Evolutionary conservation across 1,139 yeast genomes (phyloP).

Genomic region (Debaryomycetaceae sp.): DNA sequence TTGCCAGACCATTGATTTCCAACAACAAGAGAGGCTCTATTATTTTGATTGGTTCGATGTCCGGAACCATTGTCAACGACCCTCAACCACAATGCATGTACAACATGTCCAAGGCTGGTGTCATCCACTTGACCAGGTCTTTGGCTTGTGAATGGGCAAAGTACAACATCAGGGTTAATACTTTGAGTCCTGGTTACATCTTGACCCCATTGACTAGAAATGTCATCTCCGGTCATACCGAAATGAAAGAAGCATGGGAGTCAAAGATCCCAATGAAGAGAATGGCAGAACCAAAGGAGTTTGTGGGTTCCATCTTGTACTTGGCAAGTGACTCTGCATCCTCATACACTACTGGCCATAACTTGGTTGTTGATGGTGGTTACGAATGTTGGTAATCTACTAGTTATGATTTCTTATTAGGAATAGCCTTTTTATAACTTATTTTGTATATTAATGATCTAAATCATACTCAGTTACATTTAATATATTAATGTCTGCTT

Average conservation of each 20-base stretch:
- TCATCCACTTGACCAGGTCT: conserved; percentile 45
- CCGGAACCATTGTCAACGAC: conserved; percentile 49
- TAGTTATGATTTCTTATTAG: conserved; percentile 2
- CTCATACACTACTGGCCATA: conserved; percentile 49
- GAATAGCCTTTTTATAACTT: neutral
- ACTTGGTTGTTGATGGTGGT: conserved; percentile 50
- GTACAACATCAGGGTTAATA: conserved; percentile 47
- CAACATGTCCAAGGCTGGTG: conserved; percentile 53
- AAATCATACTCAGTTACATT: neutral
- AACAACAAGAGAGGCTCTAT: conserved; percentile 52
- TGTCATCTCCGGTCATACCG: conserved; percentile 43
- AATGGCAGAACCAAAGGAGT: conserved; percentile 53
- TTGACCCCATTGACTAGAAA: conserved; percentile 49
- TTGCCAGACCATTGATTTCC: conserved; percentile 64
- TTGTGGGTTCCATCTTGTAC: conserved; percentile 45
- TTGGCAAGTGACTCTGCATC: conserved; percentile 47
- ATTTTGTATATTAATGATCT: neutral
- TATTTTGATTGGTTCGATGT: conserved; percentile 48
- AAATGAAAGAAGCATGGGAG: conserved; percentile 50
- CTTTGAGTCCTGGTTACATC: conserved; percentile 47
- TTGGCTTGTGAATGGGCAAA: conserved; percentile 55
- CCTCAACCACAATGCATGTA: conserved; percentile 51
- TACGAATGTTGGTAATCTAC: conserved; percentile 36
- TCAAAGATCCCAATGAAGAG: conserved; percentile 47
- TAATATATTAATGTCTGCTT: conserved; percentile 1